A percentile compares a stretch with the other conserved stretches of the same genome.
These are phyloP conservation scores for Mrakia frigida DNA, from an alignment of 768 basidiomycete genomes.

Conservation along the genomic window DNA sequence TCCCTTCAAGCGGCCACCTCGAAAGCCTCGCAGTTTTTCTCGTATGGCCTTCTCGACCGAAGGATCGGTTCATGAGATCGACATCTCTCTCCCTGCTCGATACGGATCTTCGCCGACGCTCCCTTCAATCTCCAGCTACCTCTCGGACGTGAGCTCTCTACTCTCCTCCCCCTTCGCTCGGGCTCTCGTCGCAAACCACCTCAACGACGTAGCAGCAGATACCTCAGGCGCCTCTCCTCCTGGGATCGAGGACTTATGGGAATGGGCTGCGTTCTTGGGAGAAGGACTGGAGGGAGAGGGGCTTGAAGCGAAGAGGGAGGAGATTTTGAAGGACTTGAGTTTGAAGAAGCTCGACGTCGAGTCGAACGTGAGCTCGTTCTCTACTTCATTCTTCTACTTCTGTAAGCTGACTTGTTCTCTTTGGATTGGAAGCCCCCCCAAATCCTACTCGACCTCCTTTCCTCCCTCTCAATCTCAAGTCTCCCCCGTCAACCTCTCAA, in stretches of 20 bases:
- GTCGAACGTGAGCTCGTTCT: background rate
- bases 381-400: background rate
- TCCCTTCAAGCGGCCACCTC: background rate
- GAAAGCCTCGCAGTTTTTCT: background rate
- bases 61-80: background rate
- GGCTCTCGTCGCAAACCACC: background rate
- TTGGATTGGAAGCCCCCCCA: background rate
- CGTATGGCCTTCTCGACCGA: background rate
- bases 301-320: background rate
- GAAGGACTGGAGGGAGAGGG: background rate
- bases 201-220: background rate
- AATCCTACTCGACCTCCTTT: background rate
- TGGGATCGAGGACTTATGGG: background rate
- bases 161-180: background rate
- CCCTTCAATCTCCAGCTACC: background rate
- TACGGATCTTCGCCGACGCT: background rate
- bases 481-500: conserved; percentile 1
- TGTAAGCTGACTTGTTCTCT: background rate
- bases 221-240: background rate
- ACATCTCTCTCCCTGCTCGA: background rate
- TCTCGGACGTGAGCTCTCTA: background rate
- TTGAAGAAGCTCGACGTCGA: background rate
- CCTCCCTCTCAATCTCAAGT: background rate
- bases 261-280: background rate
- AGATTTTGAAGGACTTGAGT: background rate